Evolutionary conservation across 495 filamentous ascomycete species (phyloP), one percentile per base, ranked within the genome.

Genomic region (Parathielavia appendiculata): DNA sequence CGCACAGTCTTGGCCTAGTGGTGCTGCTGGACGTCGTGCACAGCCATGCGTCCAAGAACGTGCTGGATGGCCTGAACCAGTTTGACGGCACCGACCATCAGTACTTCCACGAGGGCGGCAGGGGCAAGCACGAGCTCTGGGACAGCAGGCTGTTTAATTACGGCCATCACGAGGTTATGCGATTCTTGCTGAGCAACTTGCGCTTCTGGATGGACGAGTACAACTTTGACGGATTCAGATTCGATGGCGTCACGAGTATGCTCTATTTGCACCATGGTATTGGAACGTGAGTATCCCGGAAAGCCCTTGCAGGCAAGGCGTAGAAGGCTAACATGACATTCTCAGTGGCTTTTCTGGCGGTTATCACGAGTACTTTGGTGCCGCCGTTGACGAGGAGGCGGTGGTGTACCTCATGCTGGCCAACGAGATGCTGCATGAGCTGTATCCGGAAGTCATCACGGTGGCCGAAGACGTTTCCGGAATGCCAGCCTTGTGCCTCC

Each of bases 201-300:
- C 83, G 95, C 23, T 98, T 96, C 77, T 98, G 95, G 89, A 97
- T 98, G 92, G 93, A 98, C 56, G 92, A 97, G 69, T 98, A 97
- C 67, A 71, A 82, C 49, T 97, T 98, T 70, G 93, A 97, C 69
- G 93, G 93, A 20, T 98, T 97, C 80, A 82, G 93, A 46, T 98
- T 98, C 68, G 93, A 98, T 68, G 93, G 93, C 59, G 93, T 98
- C 38, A 97, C 93, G 14, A 96, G 91, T 70, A 98, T 98, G 88
- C 86, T 98, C 57, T 98, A 98, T 69, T 75, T 75, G 13, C 92
- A 98, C 70, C 93, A 98, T 70, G 93, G 93, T 36, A 97, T 98
- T 74, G 93, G 95, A 81, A 92, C 90, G 91, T 96, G 78, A 77
- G 90, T 89, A 4, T 51, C 2, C 44, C 26, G 26, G 26, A 6